These are phyloP conservation scores for Linum tenue DNA, from an alignment of 345 rosid species.

Conservation along the genomic window DNA sequence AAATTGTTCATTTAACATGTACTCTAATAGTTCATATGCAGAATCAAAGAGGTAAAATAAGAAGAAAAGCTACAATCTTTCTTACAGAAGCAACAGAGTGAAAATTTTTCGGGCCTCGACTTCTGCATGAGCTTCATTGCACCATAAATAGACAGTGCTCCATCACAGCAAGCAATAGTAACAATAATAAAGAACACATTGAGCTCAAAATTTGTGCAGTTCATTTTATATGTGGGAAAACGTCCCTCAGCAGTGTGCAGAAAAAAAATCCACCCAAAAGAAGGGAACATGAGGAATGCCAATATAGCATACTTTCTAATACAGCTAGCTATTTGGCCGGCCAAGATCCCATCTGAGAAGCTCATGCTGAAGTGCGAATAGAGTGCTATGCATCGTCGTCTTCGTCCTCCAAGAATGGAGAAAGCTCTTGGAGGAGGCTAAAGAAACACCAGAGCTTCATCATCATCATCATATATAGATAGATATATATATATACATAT, in stretches of 20 bases:
- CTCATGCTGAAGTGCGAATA: not conserved
- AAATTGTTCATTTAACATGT: too few relatives aligned
- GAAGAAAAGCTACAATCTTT: too few relatives aligned
- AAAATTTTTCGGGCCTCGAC: too few relatives aligned
- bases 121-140: too few relatives aligned
- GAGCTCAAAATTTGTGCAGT: not conserved
- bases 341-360: not conserved
- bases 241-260: not conserved
- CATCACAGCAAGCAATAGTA: not conserved
- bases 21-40: too few relatives aligned
- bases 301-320: not conserved
- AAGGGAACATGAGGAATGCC: not conserved
- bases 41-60: too few relatives aligned
- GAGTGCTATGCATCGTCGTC: constrained; percentile 10
- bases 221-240: too few relatives aligned
- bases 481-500: constrained; percentile 7
- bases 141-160: too few relatives aligned
- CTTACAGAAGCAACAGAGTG: too few relatives aligned
- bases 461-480: not conserved
- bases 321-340: not conserved
- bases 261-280: not conserved
- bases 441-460: not conserved
- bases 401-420: not conserved
- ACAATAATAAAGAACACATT: not conserved
- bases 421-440: too few relatives aligned